Percentiles rank a stretch among this genome's conserved stretches.
phyloP scores from a whole-genome alignment of 2,329 filamentous ascomycete genomes.

The Sodiomyces alkalinus region DNA sequence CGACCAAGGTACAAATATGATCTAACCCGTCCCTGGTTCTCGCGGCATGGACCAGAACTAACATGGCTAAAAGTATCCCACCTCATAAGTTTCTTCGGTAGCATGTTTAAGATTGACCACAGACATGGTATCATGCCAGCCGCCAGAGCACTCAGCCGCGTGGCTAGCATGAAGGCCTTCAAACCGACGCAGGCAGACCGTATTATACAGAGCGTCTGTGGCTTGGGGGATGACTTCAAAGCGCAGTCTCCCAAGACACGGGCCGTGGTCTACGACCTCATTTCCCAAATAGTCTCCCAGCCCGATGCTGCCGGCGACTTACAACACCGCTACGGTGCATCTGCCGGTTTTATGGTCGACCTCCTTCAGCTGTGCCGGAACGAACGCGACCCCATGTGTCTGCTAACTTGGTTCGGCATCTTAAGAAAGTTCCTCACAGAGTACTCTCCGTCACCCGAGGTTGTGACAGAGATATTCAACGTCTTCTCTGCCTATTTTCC shows the following conservation, averaged over 20 bases:
- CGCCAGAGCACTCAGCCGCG: slow-evolving; percentile 32
- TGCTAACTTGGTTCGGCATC: slow-evolving; percentile 41
- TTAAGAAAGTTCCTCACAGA: slow-evolving; percentile 27
- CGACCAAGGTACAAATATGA: slow-evolving; percentile 35
- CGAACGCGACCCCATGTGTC: slow-evolving; percentile 41
- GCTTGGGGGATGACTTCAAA: slow-evolving; percentile 40
- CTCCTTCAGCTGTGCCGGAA: slow-evolving; percentile 35
- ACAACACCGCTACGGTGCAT: slow-evolving; percentile 25
- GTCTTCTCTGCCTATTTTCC: slow-evolving; percentile 46
- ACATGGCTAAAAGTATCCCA: too few relatives aligned
- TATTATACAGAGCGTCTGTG: slow-evolving; percentile 33
- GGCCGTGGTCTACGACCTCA: slow-evolving; percentile 33
- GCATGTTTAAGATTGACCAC: slow-evolving; percentile 44
- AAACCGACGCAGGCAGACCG: slow-evolving; percentile 29
- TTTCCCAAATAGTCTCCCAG: slow-evolving; percentile 27
- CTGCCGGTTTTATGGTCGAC: slow-evolving; percentile 30
- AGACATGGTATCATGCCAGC: slow-evolving; percentile 42
- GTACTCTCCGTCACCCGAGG: slow-evolving; percentile 28
- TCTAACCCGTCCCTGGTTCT: too few relatives aligned
- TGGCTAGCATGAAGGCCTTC: slow-evolving; percentile 35
- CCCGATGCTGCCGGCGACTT: slow-evolving; percentile 26
- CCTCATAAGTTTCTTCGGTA: slow-evolving; percentile 37
- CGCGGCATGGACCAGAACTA: too few relatives aligned
- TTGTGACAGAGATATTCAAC: slow-evolving; percentile 35
- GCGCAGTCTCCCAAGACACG: slow-evolving; percentile 36